Percentiles rank a stretch among this genome's conserved stretches.
These are phyloP conservation scores for Zasmidium citrigriseum DNA, from an alignment of 2,329 filamentous ascomycete genomes.

Conservation along the genomic window DNA sequence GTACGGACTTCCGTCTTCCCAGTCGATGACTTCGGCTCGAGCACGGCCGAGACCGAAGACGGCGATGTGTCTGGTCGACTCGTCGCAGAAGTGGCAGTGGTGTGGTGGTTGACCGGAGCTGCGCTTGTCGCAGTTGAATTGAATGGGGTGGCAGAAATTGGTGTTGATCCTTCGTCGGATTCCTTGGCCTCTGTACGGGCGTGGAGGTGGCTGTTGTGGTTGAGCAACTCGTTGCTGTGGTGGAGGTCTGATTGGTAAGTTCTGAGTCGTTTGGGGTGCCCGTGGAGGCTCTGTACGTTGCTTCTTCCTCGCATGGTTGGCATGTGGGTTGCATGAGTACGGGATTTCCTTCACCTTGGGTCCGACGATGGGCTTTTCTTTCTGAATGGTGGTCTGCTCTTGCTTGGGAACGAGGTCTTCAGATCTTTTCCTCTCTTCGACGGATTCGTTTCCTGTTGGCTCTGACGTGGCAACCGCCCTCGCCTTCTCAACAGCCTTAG, in stretches of 20 bases:
- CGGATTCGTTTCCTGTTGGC: background rate
- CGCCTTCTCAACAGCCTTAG: too few species aligned
- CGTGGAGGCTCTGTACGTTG: background rate
- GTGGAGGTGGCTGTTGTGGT: background rate
- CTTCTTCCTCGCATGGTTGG: background rate
- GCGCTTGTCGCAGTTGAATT: constrained; percentile 37
- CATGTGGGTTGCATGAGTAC: background rate
- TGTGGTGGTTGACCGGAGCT: too few species aligned
- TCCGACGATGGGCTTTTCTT: background rate
- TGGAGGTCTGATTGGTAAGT: too few species aligned
- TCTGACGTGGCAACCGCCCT: too few species aligned
- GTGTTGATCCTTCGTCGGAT: constrained; percentile 34
- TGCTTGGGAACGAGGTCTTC: too few species aligned
- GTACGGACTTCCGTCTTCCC: constrained; percentile 36
- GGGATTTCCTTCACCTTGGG: too few species aligned
- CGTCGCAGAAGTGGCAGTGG: constrained; percentile 45
- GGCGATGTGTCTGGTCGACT: constrained; percentile 38
- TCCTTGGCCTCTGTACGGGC: constrained; percentile 6
- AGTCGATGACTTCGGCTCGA: constrained; percentile 34
- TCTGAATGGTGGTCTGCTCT: too few species aligned
- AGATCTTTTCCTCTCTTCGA: too few species aligned
- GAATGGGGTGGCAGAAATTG: constrained; percentile 42
- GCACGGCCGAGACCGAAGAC: constrained; percentile 38
- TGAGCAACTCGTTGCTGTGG: background rate
- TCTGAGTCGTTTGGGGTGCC: too few species aligned